Conservation (phyloP, 495 filamentous ascomycete genomes). For the Amorphotheca resinae region DNA sequence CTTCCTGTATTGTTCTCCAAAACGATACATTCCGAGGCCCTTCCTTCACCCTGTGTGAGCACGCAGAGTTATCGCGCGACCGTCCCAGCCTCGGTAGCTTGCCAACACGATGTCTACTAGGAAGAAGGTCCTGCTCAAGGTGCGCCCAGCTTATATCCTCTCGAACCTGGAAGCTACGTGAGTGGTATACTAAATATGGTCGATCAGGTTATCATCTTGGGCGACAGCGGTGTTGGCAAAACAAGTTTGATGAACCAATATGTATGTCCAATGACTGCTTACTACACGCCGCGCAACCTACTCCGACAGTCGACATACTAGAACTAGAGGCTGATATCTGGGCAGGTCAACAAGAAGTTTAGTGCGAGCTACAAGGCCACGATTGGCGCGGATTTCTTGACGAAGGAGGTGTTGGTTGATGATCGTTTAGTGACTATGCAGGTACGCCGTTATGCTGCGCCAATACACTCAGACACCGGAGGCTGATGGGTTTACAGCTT, state of each 20-base stretch:
- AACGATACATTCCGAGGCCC: background rate
- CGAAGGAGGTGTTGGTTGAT: constrained; percentile 94
- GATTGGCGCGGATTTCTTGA: constrained; percentile 97
- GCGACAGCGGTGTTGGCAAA: constrained; percentile 97
- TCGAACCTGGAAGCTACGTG: background rate
- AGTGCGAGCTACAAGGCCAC: constrained; percentile 99
- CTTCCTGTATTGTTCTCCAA: background rate
- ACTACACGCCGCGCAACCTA: constrained; percentile 2
- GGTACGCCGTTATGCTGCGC: constrained; percentile 37
- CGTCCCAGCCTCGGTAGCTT: background rate
- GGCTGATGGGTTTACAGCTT: constrained; percentile 42
- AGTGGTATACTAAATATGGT: background rate
- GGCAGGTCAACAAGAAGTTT: constrained; percentile 99
- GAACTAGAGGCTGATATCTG: constrained; percentile 5
- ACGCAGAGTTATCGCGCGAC: constrained; percentile 12
- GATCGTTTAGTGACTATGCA: constrained; percentile 98
- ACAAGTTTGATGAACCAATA: constrained; percentile 99
- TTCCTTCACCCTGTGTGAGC: background rate
- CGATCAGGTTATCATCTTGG: constrained; percentile 86
- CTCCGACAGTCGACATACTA: no score
- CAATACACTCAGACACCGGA: background rate
- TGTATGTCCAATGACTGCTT: constrained; percentile 45
- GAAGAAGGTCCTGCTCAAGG: constrained; percentile 97
- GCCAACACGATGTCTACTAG: constrained; percentile 28
- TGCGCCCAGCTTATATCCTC: constrained; percentile 27